Conservation (phyloP, 371 early-diverging fungal genomes). For the Mucor velutinosus region DNA sequence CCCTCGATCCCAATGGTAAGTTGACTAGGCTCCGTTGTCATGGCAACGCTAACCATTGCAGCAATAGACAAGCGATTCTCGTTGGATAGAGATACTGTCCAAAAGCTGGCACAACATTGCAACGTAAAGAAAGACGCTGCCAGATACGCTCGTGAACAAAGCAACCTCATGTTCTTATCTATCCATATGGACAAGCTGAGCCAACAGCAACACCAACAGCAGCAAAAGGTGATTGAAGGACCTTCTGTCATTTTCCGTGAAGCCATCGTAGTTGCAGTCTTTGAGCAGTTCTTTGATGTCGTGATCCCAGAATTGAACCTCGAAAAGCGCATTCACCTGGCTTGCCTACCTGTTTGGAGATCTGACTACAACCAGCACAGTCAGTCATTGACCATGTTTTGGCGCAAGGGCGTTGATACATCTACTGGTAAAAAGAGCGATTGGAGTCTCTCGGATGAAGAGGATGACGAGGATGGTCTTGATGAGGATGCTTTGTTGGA, state of each 20-base stretch:
- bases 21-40: too few relatives aligned
- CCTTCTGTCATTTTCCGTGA: conserved; percentile 33
- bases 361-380: conserved; percentile 38
- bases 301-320: conserved; percentile 60
- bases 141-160: conserved; percentile 74
- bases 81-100: conserved; percentile 44
- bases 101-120: conserved; percentile 65
- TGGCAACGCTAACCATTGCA: not conserved
- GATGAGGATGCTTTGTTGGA: conserved; percentile 14
- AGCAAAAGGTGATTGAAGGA: conserved; percentile 17
- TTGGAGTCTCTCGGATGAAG: conserved; percentile 35
- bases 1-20: conserved; percentile 15
- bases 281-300: conserved; percentile 59
- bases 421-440: conserved; percentile 36
- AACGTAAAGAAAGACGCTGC: conserved; percentile 75
- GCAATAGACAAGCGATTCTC: conserved; percentile 54
- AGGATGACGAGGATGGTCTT: conserved; percentile 18
- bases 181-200: conserved; percentile 29
- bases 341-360: conserved; percentile 40
- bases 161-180: conserved; percentile 63
- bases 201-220: conserved; percentile 16
- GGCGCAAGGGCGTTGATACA: conserved; percentile 53
- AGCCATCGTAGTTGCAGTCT: conserved; percentile 46
- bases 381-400: conserved; percentile 52
- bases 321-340: conserved; percentile 55